These are phyloP conservation scores for Gleditsia sinensis DNA, from an alignment of 306 rosid genomes.

Conservation along the genomic window DNA sequence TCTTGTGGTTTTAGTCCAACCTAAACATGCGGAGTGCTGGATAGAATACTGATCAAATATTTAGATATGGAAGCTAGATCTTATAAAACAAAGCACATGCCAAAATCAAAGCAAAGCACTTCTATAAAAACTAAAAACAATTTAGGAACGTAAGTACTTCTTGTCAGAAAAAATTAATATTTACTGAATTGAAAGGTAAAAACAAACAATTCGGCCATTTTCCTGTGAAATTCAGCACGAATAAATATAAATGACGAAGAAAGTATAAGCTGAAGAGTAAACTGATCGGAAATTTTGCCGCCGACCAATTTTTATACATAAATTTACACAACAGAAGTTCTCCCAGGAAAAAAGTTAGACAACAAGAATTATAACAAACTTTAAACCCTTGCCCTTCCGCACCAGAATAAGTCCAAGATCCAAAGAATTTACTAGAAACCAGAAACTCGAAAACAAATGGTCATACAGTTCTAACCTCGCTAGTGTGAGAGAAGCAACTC, in stretches of 20 bases:
- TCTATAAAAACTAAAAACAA: too few relatives aligned
- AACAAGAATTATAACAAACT: too few relatives aligned
- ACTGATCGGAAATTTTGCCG: too few relatives aligned
- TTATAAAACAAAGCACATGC: background rate
- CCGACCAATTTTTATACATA: background rate
- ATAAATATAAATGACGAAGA: too few relatives aligned
- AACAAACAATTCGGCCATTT: too few relatives aligned
- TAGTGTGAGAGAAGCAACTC: conserved; percentile 50
- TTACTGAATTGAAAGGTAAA: too few relatives aligned
- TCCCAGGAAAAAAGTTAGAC: too few relatives aligned
- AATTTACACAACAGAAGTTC: background rate
- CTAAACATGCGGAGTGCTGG: background rate
- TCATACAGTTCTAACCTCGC: conserved; percentile 48
- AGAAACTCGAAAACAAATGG: background rate
- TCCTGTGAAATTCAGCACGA: too few relatives aligned
- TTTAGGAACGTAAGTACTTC: too few relatives aligned
- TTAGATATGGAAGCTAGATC: background rate
- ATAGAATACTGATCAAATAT: background rate
- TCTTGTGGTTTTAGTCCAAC: background rate
- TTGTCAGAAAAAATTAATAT: too few relatives aligned
- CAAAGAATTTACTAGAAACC: background rate
- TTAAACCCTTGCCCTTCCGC: background rate
- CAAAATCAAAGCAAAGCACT: background rate
- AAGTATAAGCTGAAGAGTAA: too few relatives aligned
- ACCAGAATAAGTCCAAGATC: background rate